These are phyloP conservation scores for Agaricus subrufescens DNA, from an alignment of 768 basidiomycete species.

Conservation along the genomic window DNA sequence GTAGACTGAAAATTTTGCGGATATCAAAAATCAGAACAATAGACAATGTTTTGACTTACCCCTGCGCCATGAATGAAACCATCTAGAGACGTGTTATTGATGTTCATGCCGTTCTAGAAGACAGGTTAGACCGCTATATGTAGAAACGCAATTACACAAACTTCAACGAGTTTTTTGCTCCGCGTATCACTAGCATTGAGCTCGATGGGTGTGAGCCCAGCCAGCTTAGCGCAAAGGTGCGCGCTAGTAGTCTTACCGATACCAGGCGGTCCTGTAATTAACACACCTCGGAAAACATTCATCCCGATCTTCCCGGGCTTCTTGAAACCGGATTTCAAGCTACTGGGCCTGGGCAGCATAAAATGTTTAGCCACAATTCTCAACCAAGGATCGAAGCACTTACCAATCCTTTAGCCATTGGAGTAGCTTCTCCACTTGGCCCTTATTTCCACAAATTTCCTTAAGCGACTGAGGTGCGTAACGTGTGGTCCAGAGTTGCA, in stretches of 20 bases:
- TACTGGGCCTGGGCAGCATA: constrained; percentile 53
- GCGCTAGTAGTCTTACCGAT: constrained; percentile 98
- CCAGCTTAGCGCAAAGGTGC: constrained; percentile 87
- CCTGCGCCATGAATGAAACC: constrained; percentile 68
- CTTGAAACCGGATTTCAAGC: constrained; percentile 75
- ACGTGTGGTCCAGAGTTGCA: constrained; percentile 91
- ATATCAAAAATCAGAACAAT: neutral
- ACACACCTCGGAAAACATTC: constrained; percentile 80
- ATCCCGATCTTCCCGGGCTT: constrained; percentile 90
- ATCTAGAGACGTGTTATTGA: constrained; percentile 85
- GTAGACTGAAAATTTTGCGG: constrained; percentile 27
- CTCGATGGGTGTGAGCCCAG: constrained; percentile 90
- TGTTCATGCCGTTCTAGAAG: constrained; percentile 77
- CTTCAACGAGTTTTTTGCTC: constrained; percentile 97
- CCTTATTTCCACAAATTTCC: constrained; percentile 88
- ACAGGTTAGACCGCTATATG: neutral
- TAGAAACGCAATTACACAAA: constrained; percentile 22
- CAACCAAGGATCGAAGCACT: constrained; percentile 16
- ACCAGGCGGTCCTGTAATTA: constrained; percentile 93
- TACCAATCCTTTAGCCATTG: constrained; percentile 89
- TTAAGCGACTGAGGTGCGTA: constrained; percentile 88
- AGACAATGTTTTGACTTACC: constrained; percentile 25
- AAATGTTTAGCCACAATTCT: no score
- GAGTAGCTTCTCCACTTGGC: constrained; percentile 82
- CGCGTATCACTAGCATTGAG: constrained; percentile 94